Conservation (phyloP, 441 rosid species). For the Pelargonium citronellum region DNA sequence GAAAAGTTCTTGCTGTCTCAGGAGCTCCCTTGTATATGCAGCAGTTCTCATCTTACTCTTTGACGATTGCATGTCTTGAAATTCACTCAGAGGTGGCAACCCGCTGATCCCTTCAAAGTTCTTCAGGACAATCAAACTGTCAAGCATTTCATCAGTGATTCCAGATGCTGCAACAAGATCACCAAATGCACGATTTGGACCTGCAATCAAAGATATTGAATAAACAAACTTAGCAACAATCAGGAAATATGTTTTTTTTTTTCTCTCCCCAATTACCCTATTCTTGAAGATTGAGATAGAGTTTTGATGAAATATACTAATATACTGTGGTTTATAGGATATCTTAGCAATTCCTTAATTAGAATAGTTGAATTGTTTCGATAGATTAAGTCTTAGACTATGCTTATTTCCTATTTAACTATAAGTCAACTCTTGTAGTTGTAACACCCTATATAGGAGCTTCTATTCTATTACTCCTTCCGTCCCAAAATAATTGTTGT, state of each 20-base stretch:
- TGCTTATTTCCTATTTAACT: too few species aligned
- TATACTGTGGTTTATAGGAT: too few species aligned
- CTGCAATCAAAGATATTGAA: slow-evolving; percentile 33
- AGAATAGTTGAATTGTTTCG: too few species aligned
- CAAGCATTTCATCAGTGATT: slow-evolving; percentile 83
- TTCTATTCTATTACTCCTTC: too few species aligned
- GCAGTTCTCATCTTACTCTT: slow-evolving; percentile 61
- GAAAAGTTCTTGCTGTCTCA: slow-evolving; percentile 84
- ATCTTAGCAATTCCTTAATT: too few species aligned
- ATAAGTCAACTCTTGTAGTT: too few species aligned
- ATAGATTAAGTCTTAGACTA: too few species aligned
- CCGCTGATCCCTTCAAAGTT: slow-evolving; percentile 81
- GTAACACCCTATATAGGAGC: too few species aligned
- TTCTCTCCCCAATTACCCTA: neutral
- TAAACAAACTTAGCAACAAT: slow-evolving; percentile 15
- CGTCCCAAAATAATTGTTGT: too few species aligned
- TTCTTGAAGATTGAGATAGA: neutral
- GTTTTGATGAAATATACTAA: neutral
- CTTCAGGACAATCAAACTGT: slow-evolving; percentile 76
- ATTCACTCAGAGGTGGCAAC: slow-evolving; percentile 70
- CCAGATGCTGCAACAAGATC: slow-evolving; percentile 89
- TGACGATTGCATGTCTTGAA: slow-evolving; percentile 64
- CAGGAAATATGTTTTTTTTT: neutral
- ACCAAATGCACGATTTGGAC: slow-evolving; percentile 87
- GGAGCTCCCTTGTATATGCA: slow-evolving; percentile 75